Percentiles rank a stretch among this genome's conserved stretches.
These are phyloP conservation scores for Conringia planisiliqua DNA, from an alignment of 345 rosid genomes.

Conservation along the genomic window DNA sequence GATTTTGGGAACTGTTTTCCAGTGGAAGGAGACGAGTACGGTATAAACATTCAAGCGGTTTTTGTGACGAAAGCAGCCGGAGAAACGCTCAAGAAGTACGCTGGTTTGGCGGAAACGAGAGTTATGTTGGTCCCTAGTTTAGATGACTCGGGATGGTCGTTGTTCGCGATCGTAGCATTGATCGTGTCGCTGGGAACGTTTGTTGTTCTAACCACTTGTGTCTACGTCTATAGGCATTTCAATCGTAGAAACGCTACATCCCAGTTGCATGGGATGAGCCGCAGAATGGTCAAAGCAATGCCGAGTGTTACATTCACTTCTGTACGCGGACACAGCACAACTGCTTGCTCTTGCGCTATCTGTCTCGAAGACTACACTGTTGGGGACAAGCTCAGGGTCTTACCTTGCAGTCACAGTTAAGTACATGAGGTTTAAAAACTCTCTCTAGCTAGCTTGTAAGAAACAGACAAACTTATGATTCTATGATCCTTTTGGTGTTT, in stretches of 20 bases:
- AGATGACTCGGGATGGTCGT: slow-evolving; percentile 71
- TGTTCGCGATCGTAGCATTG: slow-evolving; percentile 55
- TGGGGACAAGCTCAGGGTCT: slow-evolving; percentile 84
- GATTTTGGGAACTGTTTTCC: not conserved
- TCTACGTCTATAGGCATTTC: slow-evolving; percentile 63
- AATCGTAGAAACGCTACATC: slow-evolving; percentile 41
- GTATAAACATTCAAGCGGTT: slow-evolving; percentile 66
- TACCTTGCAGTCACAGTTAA: slow-evolving; percentile 84
- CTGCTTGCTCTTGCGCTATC: slow-evolving; percentile 71
- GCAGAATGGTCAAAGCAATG: slow-evolving; percentile 77
- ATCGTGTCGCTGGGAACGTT: slow-evolving; percentile 65
- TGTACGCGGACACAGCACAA: slow-evolving; percentile 63
- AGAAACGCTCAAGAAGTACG: slow-evolving; percentile 49
- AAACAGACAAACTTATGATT: not conserved
- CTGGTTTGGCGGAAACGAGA: slow-evolving; percentile 44
- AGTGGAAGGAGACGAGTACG: slow-evolving; percentile 74
- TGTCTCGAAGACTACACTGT: slow-evolving; percentile 85
- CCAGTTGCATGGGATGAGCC: slow-evolving; percentile 79
- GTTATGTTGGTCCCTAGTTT: slow-evolving; percentile 64
- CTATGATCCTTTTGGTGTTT: not conserved
- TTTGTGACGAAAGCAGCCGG: slow-evolving; percentile 69
- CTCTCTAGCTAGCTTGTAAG: not conserved
- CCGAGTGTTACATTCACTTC: slow-evolving; percentile 72
- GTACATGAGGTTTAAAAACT: not conserved
- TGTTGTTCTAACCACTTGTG: slow-evolving; percentile 62